A percentile compares a stretch with the other conserved stretches of the same genome.
Evolutionary conservation across 441 rosid genomes (phyloP).

Genomic region (Daphne laureola): DNA sequence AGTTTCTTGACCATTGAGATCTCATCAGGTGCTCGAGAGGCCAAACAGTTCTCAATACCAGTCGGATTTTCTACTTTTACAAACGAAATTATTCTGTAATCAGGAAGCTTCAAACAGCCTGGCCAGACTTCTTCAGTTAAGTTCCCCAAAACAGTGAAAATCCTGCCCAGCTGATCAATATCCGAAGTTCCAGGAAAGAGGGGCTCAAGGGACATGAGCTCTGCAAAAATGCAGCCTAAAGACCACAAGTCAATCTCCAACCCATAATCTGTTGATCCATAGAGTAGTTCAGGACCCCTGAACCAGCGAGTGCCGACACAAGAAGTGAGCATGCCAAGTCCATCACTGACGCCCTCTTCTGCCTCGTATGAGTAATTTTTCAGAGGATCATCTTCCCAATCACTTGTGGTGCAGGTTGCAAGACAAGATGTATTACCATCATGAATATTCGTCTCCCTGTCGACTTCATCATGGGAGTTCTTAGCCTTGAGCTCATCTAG

Average conservation of each 20-base stretch:
- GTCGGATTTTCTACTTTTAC: conserved; percentile 56
- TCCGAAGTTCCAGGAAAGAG: conserved; percentile 86
- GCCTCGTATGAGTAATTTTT: conserved; percentile 48
- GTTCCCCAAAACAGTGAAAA: conserved; percentile 65
- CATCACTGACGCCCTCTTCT: conserved; percentile 43
- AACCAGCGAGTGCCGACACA: conserved; percentile 96
- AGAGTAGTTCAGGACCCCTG: conserved; percentile 83
- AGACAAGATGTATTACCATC: conserved; percentile 76
- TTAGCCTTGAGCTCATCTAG: conserved; percentile 47
- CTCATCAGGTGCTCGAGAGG: conserved; percentile 41
- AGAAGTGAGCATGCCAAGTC: conserved; percentile 59
- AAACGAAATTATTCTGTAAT: conserved; percentile 71
- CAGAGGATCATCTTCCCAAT: conserved; percentile 59
- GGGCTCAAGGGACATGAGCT: conserved; percentile 67
- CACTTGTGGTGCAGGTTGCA: conserved; percentile 76
- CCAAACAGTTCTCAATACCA: conserved; percentile 56
- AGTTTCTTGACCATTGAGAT: conserved; percentile 57
- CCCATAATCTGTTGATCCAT: conserved; percentile 76
- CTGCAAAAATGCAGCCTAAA: conserved; percentile 80
- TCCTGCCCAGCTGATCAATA: conserved; percentile 75
- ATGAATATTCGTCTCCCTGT: conserved; percentile 47
- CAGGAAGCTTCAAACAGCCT: conserved; percentile 70
- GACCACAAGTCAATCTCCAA: conserved; percentile 85
- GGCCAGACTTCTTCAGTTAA: conserved; percentile 73
- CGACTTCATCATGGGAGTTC: conserved; percentile 37